A percentile compares a stretch with the other conserved stretches of the same genome.
Evolutionary conservation across 495 filamentous ascomycete species (phyloP).

Genomic region (Penicillium nucicola): DNA sequence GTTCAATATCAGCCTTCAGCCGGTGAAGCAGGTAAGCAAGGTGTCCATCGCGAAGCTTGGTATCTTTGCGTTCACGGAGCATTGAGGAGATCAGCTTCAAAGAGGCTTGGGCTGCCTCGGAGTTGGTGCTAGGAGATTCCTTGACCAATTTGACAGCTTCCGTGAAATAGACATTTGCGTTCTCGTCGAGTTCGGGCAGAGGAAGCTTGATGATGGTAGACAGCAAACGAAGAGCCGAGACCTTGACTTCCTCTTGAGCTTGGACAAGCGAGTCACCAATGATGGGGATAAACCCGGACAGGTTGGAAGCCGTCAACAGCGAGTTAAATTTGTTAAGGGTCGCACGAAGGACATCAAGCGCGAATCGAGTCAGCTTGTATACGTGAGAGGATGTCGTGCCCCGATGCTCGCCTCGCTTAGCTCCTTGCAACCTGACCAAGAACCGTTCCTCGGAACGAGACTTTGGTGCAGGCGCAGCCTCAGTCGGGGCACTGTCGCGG

Average conservation of each 20-base stretch:
- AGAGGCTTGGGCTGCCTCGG: slow-evolving; percentile 78
- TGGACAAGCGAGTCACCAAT: slow-evolving; percentile 81
- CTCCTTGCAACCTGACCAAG: slow-evolving; percentile 69
- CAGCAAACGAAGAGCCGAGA: slow-evolving; percentile 78
- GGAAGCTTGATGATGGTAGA: slow-evolving; percentile 83
- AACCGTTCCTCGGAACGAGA: slow-evolving; percentile 67
- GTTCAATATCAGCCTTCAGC: slow-evolving; percentile 84
- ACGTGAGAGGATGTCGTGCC: slow-evolving; percentile 69
- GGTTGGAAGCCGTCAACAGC: slow-evolving; percentile 72
- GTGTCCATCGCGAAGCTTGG: slow-evolving; percentile 73
- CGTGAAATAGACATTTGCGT: slow-evolving; percentile 72
- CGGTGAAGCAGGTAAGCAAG: slow-evolving; percentile 81
- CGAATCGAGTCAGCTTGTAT: slow-evolving; percentile 82
- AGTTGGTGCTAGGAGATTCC: slow-evolving; percentile 68
- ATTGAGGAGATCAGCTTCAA: slow-evolving; percentile 84
- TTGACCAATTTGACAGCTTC: slow-evolving; percentile 81
- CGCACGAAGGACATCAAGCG: slow-evolving; percentile 78
- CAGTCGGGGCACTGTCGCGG: slow-evolving; percentile 37
- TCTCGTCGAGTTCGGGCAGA: slow-evolving; percentile 63
- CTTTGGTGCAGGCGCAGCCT: slow-evolving; percentile 37
- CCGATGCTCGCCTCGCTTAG: slow-evolving; percentile 60
- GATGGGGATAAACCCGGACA: slow-evolving; percentile 81
- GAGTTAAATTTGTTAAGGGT: slow-evolving; percentile 76
- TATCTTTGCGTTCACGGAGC: slow-evolving; percentile 72
- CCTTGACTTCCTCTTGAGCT: slow-evolving; percentile 84